phyloP scores from a whole-genome alignment of 179 eudicot species.

The Carnegiea gigantea region DNA sequence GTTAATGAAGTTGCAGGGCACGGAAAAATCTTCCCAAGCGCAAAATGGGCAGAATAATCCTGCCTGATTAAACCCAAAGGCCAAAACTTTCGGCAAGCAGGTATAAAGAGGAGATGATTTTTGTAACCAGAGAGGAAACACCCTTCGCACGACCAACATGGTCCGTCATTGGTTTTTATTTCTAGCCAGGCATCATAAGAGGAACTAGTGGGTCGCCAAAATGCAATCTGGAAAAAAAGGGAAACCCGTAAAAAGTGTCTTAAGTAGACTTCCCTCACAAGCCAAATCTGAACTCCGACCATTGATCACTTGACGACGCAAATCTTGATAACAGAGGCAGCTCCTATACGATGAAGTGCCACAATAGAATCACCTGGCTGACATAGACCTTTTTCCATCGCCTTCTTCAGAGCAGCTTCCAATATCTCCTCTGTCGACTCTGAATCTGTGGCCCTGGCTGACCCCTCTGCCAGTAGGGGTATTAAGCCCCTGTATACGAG shows the following conservation, averaged over 20 bases:
- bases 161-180: neutral
- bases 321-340: conserved; percentile 48
- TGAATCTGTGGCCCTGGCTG: conserved; percentile 48
- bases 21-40: neutral
- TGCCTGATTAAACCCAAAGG: neutral
- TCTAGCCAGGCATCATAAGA: neutral
- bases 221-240: neutral
- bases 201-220: neutral
- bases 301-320: conserved; percentile 39
- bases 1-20: neutral
- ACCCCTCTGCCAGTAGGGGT: conserved; percentile 43
- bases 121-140: neutral
- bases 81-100: neutral
- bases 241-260: no score
- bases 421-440: conserved; percentile 48
- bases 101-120: neutral
- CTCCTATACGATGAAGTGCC: conserved; percentile 54
- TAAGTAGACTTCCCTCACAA: neutral
- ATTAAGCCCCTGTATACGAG: conserved; percentile 45
- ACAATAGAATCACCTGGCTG: conserved; percentile 39
- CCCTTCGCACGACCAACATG: neutral
- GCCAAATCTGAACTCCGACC: neutral
- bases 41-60: neutral
- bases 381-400: conserved; percentile 39
- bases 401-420: conserved; percentile 43